A percentile compares a stretch with the other conserved stretches of the same genome.
Conservation (phyloP, 2,329 filamentous ascomycete species). For the Penicillium sp. region DNA sequence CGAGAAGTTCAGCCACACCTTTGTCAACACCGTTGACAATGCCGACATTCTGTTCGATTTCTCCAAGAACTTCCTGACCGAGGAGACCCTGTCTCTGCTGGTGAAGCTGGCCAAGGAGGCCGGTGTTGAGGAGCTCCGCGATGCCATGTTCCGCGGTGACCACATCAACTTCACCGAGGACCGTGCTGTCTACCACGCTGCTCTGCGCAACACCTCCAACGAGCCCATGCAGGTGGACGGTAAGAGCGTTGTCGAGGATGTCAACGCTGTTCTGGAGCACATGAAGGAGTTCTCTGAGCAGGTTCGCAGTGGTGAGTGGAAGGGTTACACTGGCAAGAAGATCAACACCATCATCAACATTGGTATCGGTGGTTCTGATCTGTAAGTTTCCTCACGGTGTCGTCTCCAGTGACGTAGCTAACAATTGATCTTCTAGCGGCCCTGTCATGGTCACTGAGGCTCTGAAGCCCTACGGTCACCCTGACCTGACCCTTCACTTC, state of each 20-base stretch:
- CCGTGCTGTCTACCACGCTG: conserved; percentile 92
- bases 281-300: conserved; percentile 99
- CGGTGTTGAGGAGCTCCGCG: conserved; percentile 86
- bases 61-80: conserved; percentile 96
- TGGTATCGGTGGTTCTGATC: conserved; percentile 96
- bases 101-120: conserved; percentile 91
- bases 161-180: conserved; percentile 99
- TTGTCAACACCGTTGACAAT: conserved; percentile 75
- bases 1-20: conserved; percentile 84
- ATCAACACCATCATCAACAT: conserved; percentile 96
- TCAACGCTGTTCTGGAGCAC: conserved; percentile 88
- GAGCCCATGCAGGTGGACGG: conserved; percentile 84
- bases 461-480: conserved; percentile 89
- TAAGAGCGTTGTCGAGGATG: conserved; percentile 89
- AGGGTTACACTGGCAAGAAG: conserved; percentile 95
- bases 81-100: conserved; percentile 85
- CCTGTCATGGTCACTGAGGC: conserved; percentile 99
- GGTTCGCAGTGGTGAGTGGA: conserved; percentile 93
- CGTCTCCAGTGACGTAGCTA: background rate
- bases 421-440: conserved; percentile 59
- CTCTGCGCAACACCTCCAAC: conserved; percentile 85
- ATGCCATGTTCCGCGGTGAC: conserved; percentile 96
- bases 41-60: conserved; percentile 96
- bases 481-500: conserved; percentile 88
- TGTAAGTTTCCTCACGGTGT: conserved; percentile 64